Conservation (phyloP, 768 basidiomycete genomes). For the Rubroboletus satanas region DNA sequence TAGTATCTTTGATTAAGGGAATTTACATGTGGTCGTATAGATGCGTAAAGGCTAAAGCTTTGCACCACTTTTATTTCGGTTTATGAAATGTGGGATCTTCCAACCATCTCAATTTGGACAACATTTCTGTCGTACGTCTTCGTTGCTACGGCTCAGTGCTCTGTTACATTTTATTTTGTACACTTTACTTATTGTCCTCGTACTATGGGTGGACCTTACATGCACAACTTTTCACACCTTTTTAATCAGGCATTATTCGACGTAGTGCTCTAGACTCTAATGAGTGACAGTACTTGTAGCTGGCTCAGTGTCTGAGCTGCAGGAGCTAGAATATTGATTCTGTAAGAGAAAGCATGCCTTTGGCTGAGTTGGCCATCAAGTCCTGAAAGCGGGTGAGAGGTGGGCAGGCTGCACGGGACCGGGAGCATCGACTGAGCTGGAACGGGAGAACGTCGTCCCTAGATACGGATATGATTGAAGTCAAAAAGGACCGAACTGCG, state of each 20-base stretch:
- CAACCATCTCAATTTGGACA: too few relatives aligned
- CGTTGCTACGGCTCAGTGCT: neutral
- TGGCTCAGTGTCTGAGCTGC: neutral
- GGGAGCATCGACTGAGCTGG: neutral
- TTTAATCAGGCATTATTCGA: neutral
- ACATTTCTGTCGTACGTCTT: too few relatives aligned
- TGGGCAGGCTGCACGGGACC: neutral
- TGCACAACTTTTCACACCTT: neutral
- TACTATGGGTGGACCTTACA: neutral
- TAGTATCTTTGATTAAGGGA: too few relatives aligned
- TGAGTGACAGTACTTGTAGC: neutral
- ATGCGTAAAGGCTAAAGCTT: too few relatives aligned
- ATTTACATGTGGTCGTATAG: too few relatives aligned
- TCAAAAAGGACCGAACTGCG: too few relatives aligned
- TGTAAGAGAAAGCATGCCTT: too few relatives aligned
- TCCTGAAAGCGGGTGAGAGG: neutral
- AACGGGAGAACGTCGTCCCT: neutral
- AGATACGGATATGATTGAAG: too few relatives aligned
- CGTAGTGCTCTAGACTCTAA: neutral
- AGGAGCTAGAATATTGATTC: neutral
- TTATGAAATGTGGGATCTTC: too few relatives aligned
- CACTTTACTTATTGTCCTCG: neutral
- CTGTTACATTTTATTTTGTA: neutral
- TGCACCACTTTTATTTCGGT: too few relatives aligned
- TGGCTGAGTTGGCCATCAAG: too few relatives aligned